A percentile compares a stretch with the other conserved stretches of the same genome.
Evolutionary conservation across 75 land plant genomes (phyloP).

Genomic region (Picea sitchensis): DNA sequence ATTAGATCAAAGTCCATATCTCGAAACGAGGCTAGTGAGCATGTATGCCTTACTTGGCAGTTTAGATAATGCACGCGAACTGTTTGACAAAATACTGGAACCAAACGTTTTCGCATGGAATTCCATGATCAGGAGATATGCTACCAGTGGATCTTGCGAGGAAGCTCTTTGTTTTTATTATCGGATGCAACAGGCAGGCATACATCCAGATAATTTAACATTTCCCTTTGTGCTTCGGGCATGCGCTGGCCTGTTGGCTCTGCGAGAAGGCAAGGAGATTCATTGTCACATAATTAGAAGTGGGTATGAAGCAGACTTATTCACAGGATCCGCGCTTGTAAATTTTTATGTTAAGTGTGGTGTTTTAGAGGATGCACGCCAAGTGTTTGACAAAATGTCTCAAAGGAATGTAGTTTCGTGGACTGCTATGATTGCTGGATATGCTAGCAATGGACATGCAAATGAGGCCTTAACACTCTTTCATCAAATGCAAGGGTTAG

Average conservation of each 20-base stretch:
- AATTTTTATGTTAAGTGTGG: conserved; percentile 34
- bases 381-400: conserved; percentile 31
- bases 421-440: conserved; percentile 30
- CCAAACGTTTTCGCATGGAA: conserved; percentile 28
- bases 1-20: background rate
- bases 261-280: conserved; percentile 20
- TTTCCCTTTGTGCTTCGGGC: conserved; percentile 32
- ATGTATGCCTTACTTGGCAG: background rate
- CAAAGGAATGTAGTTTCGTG: conserved; percentile 28
- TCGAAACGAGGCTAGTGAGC: background rate
- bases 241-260: conserved; percentile 10
- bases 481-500: conserved; percentile 14
- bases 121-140: conserved; percentile 42
- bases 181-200: conserved; percentile 13
- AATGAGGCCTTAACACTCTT: conserved; percentile 17
- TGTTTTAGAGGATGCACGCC: conserved; percentile 11
- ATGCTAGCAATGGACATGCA: conserved; percentile 10
- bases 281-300: conserved; percentile 13
- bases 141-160: conserved; percentile 10
- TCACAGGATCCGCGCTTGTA: conserved; percentile 30
- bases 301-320: conserved; percentile 27
- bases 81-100: conserved; percentile 1
- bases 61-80: background rate
- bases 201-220: conserved; percentile 24
- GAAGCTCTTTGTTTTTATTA: conserved; percentile 29